These are phyloP conservation scores for Nakazawaea ishiwadae DNA, from an alignment of 805 yeast genomes.

Conservation along the genomic window DNA sequence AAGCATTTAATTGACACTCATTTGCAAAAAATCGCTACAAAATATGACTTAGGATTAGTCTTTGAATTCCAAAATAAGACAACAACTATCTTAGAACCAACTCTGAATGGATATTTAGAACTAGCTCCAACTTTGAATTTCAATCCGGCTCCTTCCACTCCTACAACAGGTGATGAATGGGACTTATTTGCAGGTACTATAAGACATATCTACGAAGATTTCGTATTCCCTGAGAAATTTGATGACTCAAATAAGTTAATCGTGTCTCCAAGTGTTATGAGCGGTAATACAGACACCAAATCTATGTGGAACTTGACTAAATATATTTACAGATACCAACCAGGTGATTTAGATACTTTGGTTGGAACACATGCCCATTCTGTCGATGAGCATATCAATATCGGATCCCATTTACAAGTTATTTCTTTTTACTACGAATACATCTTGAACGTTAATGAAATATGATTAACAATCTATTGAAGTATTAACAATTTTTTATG, in stretches of 20 bases:
- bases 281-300: slow-evolving; percentile 62
- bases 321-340: slow-evolving; percentile 53
- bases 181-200: slow-evolving; percentile 45
- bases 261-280: slow-evolving; percentile 44
- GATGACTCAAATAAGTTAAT: slow-evolving; percentile 20
- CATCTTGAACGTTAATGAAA: slow-evolving; percentile 29
- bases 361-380: slow-evolving; percentile 45
- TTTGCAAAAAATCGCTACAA: slow-evolving; percentile 36
- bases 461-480: slow-evolving; percentile 3
- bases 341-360: slow-evolving; percentile 33
- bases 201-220: slow-evolving; percentile 52
- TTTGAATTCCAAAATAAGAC: slow-evolving; percentile 15
- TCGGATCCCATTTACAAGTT: slow-evolving; percentile 55
- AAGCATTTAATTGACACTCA: slow-evolving; percentile 29
- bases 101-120: slow-evolving; percentile 9
- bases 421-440: slow-evolving; percentile 53
- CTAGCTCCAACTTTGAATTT: slow-evolving; percentile 19
- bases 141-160: slow-evolving; percentile 37
- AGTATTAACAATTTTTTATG: not conserved
- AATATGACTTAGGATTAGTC: slow-evolving; percentile 42
- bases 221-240: slow-evolving; percentile 29
- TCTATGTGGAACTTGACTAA: slow-evolving; percentile 52
- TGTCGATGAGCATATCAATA: slow-evolving; percentile 53
- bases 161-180: slow-evolving; percentile 32
- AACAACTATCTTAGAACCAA: slow-evolving; percentile 18